Conservation (phyloP, 805 yeast species). For the Hagleromyces aurorensis region DNA sequence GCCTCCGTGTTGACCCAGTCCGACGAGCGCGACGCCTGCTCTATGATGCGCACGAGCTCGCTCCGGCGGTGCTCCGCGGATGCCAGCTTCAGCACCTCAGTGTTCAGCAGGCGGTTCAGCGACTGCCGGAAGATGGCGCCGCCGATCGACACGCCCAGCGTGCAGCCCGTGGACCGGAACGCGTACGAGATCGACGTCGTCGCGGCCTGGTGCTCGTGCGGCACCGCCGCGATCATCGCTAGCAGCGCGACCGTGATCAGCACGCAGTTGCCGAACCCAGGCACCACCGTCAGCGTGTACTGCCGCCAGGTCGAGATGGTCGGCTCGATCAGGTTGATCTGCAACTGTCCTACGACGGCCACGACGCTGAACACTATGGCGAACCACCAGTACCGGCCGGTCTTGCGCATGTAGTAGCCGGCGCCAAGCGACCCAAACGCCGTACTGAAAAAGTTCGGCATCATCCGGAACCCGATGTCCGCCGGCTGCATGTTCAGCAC, state of each 20-base stretch:
- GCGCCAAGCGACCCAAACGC: constrained; percentile 56
- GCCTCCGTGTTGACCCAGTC: constrained; percentile 44
- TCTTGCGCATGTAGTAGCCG: constrained; percentile 54
- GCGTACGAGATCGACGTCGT: constrained; percentile 88
- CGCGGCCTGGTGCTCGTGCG: constrained; percentile 63
- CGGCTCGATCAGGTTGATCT: constrained; percentile 31
- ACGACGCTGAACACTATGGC: constrained; percentile 36
- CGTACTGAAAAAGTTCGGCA: constrained; percentile 54
- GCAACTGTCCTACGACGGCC: constrained; percentile 39
- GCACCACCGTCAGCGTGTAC: constrained; percentile 37
- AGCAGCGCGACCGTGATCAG: constrained; percentile 58
- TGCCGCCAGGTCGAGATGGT: constrained; percentile 35
- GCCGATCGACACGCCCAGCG: constrained; percentile 66
- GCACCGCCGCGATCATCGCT: constrained; percentile 67
- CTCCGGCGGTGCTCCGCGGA: constrained; percentile 33
- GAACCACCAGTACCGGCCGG: constrained; percentile 51
- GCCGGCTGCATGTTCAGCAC: constrained; percentile 47
- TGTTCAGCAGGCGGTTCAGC: constrained; percentile 28
- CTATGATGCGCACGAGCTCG: constrained; percentile 38
- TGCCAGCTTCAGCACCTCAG: constrained; percentile 28
- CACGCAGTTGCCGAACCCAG: constrained; percentile 49
- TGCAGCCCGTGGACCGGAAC: constrained; percentile 80
- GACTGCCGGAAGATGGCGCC: constrained; percentile 52
- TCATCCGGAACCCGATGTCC: constrained; percentile 48
- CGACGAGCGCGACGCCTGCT: constrained; percentile 47